Base-by-base conservation (phyloP, 257 asterid genomes). In the Przewalskia tangutica region DNA sequence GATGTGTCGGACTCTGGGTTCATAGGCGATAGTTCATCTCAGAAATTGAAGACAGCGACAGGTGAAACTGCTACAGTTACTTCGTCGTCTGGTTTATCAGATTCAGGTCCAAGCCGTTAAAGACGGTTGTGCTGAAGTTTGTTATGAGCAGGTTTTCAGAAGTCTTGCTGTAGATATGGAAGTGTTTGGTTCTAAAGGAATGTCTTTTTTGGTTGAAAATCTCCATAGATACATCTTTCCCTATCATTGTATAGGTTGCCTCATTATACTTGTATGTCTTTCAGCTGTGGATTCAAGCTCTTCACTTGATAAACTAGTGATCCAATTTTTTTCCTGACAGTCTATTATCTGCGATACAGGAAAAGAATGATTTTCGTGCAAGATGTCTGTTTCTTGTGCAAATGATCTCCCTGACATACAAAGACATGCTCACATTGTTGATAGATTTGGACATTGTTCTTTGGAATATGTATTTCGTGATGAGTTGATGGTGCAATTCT, bases 1-100 rank as follows among this genome's bases (percentile, higher is more conserved):
- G 98, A 95, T 36, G 97, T 92, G 85, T 89, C 96, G 11, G 97
- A 91, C 78, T 66, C 83, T 7, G 88, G 86, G 27, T 64, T 80
- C 34, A 73, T 84, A 17, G 50, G 75, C 11, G 85, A 84, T 66
- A 32, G 63, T 34, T 32, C 86, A 58, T 81, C 88, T 3, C 88
- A 77, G 80, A 86, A 84, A 71, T 83, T 81, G 71, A 86, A 85
- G 90, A 79, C 82, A n/a, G 80, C 80, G 38, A 79, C 32, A 8
- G 84, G 60, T 17, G 92, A 87, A 85, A 81, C 82, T 14, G 89
- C 89, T 58, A 9, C 66, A 65, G 77, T 17, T 82, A 86, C 91
- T 81, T 90, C 97, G 5, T 82, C 95, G 77, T 91, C 94, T 42
- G 86, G 89, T 81, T 64, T 90, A 7, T 85, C 92, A 58, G 83